Base-by-base conservation (phyloP, 176 grass and related monocot species). In the Oryza rufipogon region DNA sequence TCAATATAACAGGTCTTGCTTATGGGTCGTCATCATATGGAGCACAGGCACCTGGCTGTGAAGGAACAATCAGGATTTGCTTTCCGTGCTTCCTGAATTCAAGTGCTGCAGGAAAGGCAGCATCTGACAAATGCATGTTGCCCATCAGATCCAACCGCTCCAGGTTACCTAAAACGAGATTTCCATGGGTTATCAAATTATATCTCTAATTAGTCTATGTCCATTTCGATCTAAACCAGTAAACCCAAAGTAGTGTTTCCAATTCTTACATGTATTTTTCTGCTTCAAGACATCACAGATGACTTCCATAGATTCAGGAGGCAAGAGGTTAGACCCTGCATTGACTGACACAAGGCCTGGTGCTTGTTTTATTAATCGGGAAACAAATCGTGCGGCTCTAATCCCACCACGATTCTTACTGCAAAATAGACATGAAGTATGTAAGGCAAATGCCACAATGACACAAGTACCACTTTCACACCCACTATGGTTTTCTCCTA, bases 361-460 rank as follows among this genome's bases (percentile, higher is more conserved):
- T 1, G 78, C 86, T 85, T 85, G 82, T 58, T 73, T 47, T 77
- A 91, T 91, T 42, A 91, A 44, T 74, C 45, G 88, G 38, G 82
- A 81, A 60, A 91, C 8, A 65, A 91, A 91, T 45, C 85, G 45
- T 6, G 82, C 90, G 20, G 90, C 54, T 54, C 38, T 73, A 13
- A 87, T 90, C 69, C 89, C 89, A 52, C 89, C 89, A 1, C 87
- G 81, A 46, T 92, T 92, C 68, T 87, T 92, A 51, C 91, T 92
- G 72, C 16, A 87, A 81, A 47, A 77, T 81, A 77, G 39, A 89
- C n/a, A 81, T 1, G 0, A 26, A 23, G 11, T 4, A 45, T 20
- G 12, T 61, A 44, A 76, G 7, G 28, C 9, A 65, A 78, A 41
- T 36, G 34, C 4, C 34, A 36, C 34, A 36, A 36, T 36, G 34